Evolutionary conservation across 179 eudicot genomes (phyloP).

Genomic region (Silene coronaria): DNA sequence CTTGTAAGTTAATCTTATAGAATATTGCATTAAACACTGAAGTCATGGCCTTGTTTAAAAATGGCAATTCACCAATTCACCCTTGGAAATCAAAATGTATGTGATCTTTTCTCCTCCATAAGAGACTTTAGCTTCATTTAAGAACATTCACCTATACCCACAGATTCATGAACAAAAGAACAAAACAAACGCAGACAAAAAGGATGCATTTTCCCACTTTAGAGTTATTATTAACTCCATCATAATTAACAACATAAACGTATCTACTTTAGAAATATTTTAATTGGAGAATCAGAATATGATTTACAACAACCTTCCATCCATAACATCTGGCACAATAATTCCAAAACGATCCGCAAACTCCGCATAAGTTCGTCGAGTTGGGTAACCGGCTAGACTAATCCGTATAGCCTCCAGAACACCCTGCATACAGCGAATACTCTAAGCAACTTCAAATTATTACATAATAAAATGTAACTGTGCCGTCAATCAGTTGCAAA

Average conservation of each 20-base stretch:
- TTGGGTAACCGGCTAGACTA: conserved; percentile 98
- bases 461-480: neutral
- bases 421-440: conserved; percentile 48
- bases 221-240: neutral
- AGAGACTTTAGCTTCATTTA: neutral
- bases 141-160: neutral
- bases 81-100: conserved; percentile 3
- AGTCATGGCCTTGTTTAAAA: neutral
- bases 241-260: neutral
- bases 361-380: conserved; percentile 79
- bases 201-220: neutral
- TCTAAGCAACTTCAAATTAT: conserved; percentile 10
- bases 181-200: neutral
- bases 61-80: neutral
- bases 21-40: neutral
- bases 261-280: neutral
- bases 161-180: neutral
- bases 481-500: neutral
- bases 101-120: neutral
- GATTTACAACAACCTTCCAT: conserved; percentile 48
- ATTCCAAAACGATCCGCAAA: conserved; percentile 96
- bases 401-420: conserved; percentile 95
- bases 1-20: neutral
- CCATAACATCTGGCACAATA: conserved; percentile 56
- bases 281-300: neutral